Conservation (phyloP, 2,329 filamentous ascomycete genomes). For the Pseudogymnoascus sp. region DNA sequence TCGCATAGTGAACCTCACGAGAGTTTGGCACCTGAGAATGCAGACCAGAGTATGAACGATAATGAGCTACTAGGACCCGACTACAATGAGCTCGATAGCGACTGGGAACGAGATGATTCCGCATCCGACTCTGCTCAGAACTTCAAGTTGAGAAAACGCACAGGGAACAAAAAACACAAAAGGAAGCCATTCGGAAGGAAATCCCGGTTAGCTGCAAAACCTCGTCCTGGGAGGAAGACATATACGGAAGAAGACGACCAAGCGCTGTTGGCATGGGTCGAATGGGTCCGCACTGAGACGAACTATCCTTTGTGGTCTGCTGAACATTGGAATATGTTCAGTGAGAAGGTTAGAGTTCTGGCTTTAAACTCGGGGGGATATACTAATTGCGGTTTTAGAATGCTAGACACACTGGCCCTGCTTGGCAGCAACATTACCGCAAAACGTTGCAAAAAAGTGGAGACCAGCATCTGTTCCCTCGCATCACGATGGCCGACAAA, state of each 20-base stretch:
- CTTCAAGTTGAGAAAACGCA: not conserved
- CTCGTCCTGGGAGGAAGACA: not conserved
- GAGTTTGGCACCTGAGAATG: not conserved
- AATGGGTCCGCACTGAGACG: not conserved
- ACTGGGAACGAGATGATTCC: not conserved
- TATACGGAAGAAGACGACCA: not conserved
- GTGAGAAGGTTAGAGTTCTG: not conserved
- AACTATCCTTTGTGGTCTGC: not conserved
- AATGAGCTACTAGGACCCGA: not conserved
- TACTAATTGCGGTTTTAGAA: not conserved
- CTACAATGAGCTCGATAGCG: not conserved
- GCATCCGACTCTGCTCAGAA: not conserved
- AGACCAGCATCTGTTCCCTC: not conserved
- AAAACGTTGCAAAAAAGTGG: not conserved
- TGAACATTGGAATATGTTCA: not conserved
- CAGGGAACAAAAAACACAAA: not conserved
- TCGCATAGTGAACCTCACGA: not conserved
- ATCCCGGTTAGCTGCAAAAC: not conserved
- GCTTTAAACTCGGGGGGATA: not conserved
- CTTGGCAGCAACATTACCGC: not conserved
- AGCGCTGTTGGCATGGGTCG: not conserved
- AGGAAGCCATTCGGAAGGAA: not conserved
- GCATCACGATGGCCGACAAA: not conserved
- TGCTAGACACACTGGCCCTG: not conserved
- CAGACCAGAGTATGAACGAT: not conserved